phyloP scores from a whole-genome alignment of 441 rosid genomes.

The Populus trichocarpa region DNA sequence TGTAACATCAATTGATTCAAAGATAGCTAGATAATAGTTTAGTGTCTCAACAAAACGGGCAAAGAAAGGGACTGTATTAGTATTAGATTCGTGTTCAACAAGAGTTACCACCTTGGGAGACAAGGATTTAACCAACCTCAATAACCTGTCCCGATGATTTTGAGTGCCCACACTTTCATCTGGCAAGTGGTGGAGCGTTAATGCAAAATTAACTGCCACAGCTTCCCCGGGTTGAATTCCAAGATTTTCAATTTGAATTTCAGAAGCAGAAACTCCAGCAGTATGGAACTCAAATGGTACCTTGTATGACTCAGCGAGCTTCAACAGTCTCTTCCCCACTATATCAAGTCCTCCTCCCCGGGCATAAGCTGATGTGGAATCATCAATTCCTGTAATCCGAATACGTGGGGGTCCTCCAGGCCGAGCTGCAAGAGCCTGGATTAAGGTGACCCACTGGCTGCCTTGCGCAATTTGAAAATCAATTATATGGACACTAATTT shows the following conservation, averaged over 20 bases:
- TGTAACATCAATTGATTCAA: conserved; percentile 72
- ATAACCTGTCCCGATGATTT: conserved; percentile 79
- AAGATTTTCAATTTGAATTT: conserved; percentile 62
- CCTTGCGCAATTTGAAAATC: conserved; percentile 89
- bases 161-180: conserved; percentile 81
- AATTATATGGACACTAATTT: conserved; percentile 66
- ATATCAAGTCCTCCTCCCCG: conserved; percentile 79
- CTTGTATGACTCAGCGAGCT: conserved; percentile 58
- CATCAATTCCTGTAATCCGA: conserved; percentile 85
- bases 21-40: conserved; percentile 64
- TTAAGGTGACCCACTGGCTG: conserved; percentile 82
- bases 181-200: conserved; percentile 85
- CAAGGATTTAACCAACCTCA: conserved; percentile 70
- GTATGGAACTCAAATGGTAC: conserved; percentile 80
- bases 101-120: conserved; percentile 83
- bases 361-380: conserved; percentile 67
- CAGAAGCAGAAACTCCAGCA: conserved; percentile 54
- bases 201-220: conserved; percentile 71
- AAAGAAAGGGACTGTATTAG: conserved; percentile 75
- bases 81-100: conserved; percentile 88
- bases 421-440: conserved; percentile 79
- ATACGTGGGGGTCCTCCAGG: conserved; percentile 83
- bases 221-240: conserved; percentile 68
- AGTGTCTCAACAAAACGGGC: conserved; percentile 67
- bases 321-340: conserved; percentile 64